Evolutionary conservation across 176 grass and related monocot genomes (phyloP).

Genomic region (Musa troglodytarum): DNA sequence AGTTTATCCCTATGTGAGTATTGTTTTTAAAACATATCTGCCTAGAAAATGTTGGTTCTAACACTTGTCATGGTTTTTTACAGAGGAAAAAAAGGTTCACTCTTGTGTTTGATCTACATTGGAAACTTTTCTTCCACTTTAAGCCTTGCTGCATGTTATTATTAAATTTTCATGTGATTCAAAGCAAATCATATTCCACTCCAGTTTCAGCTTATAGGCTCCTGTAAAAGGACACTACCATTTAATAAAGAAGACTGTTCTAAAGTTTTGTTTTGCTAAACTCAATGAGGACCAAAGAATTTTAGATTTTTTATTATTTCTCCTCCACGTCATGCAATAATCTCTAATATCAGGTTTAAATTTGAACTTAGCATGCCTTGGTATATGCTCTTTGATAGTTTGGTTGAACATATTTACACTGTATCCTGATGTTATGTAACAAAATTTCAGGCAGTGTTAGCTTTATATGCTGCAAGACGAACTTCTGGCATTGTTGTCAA

Average conservation of each 20-base stretch:
- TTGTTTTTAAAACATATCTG: background rate
- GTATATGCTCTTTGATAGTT: background rate
- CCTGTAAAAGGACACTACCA: background rate
- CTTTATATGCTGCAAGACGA: conserved; percentile 74
- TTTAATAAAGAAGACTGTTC: background rate
- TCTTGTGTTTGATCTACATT: background rate
- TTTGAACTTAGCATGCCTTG: background rate
- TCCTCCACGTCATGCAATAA: background rate
- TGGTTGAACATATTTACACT: background rate
- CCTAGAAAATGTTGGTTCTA: background rate
- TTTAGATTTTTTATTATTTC: background rate
- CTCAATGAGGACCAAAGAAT: background rate
- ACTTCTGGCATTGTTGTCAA: conserved; percentile 90
- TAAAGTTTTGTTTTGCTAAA: background rate
- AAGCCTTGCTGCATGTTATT: too few species aligned
- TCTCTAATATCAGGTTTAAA: background rate
- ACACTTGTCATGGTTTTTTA: background rate
- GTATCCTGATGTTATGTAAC: background rate
- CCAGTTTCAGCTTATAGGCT: too few species aligned
- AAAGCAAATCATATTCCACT: too few species aligned
- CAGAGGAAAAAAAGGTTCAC: background rate
- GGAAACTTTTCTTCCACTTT: background rate
- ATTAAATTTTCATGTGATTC: too few species aligned
- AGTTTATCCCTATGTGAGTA: too few species aligned
- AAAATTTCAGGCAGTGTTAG: conserved; percentile 66